phyloP scores from a whole-genome alignment of 306 rosid species.

The Cicer arietinum region DNA sequence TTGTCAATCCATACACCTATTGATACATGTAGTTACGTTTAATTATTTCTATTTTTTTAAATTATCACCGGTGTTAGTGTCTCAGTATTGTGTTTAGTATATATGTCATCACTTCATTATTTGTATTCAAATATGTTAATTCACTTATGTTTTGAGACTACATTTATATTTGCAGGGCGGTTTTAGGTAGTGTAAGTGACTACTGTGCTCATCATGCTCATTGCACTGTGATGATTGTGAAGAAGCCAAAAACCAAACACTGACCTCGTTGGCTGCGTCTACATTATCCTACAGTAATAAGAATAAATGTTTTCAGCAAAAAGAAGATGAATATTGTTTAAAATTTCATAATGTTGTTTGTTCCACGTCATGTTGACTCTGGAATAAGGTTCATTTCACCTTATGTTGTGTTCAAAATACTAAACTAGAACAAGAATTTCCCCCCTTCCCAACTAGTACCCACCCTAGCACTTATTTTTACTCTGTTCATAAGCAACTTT shows the following conservation, averaged over 20 bases:
- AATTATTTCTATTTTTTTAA: no score
- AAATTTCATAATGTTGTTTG: constrained; percentile 4
- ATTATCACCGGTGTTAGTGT: no score
- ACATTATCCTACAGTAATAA: constrained; percentile 17
- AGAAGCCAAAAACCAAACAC: constrained; percentile 71
- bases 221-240: constrained; percentile 79
- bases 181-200: constrained; percentile 84
- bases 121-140: background rate
- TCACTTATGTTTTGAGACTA: background rate
- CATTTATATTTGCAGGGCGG: constrained; percentile 61
- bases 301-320: constrained; percentile 6
- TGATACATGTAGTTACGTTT: no score
- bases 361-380: background rate
- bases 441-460: background rate
- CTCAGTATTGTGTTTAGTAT: no score
- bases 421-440: background rate
- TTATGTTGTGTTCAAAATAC: background rate
- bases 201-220: constrained; percentile 81
- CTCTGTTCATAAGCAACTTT: background rate
- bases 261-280: constrained; percentile 19
- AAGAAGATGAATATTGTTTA: background rate
- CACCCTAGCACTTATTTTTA: background rate
- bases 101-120: no score
- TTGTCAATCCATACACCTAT: no score
- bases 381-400: constrained; percentile 11